Conservation (phyloP, 2,329 filamentous ascomycete genomes). For the Zasmidium cellare region DNA sequence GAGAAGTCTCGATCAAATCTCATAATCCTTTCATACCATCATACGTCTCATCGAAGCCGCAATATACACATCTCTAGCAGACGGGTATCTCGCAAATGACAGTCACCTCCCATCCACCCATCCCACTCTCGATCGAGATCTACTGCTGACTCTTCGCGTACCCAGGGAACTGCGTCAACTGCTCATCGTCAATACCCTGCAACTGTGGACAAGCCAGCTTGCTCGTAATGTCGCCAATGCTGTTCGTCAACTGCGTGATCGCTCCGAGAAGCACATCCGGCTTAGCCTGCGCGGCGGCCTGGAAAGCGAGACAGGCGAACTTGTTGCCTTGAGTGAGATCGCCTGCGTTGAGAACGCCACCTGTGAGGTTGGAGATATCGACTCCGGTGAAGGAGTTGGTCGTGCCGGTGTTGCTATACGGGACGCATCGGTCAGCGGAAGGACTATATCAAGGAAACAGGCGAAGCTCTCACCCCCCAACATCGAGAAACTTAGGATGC, state of each 20-base stretch:
- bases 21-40: no score
- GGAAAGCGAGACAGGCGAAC: constrained; percentile 43
- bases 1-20: no score
- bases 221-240: not conserved
- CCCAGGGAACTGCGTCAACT: constrained; percentile 14
- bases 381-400: constrained; percentile 37
- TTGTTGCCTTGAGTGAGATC: constrained; percentile 44
- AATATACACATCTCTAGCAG: no score
- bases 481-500: constrained; percentile 30
- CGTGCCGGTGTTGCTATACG: constrained; percentile 39
- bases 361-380: constrained; percentile 37
- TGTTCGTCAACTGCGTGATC: constrained; percentile 11
- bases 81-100: not conserved
- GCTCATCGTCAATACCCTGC: constrained; percentile 2
- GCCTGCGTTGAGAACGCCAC: constrained; percentile 43
- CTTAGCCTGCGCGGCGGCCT: constrained; percentile 14
- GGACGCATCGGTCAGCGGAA: no score
- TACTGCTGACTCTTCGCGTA: constrained; percentile 5
- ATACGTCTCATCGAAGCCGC: no score
- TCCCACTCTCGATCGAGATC: not conserved
- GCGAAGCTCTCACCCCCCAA: no score
- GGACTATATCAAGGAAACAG: no score
- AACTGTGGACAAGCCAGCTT: constrained; percentile 11
- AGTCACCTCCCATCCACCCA: not conserved
- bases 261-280: constrained; percentile 11